phyloP scores from a whole-genome alignment of 2,329 filamentous ascomycete genomes.

The Pyricularia sp. region DNA sequence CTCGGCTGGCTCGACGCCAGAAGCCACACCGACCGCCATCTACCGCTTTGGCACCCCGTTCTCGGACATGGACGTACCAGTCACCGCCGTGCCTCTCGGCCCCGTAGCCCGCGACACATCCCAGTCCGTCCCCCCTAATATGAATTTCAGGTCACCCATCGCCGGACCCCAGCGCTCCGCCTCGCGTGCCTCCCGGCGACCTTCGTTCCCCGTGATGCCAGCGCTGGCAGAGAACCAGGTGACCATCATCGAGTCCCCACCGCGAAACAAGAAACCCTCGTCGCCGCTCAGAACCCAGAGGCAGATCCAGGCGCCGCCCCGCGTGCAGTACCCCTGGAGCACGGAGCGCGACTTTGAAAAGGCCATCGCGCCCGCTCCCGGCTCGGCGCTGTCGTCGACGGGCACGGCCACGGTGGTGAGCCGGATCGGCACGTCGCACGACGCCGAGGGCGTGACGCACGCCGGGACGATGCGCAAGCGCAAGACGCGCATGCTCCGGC shows the following conservation, averaged over 20 bases:
- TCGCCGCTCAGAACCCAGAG: constrained; percentile 21
- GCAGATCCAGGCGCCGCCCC: constrained; percentile 41
- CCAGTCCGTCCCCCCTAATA: constrained; percentile 88
- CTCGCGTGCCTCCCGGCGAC: constrained; percentile 53
- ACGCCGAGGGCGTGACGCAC: constrained; percentile 51
- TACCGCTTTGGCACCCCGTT: constrained; percentile 81
- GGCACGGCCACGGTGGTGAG: constrained; percentile 7
- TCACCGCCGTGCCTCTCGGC: constrained; percentile 62
- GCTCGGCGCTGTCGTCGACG: constrained; percentile 6
- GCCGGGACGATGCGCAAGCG: constrained; percentile 92
- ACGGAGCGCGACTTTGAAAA: constrained; percentile 37
- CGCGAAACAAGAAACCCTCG: constrained; percentile 25
- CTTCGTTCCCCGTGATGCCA: constrained; percentile 60
- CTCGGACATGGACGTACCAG: constrained; percentile 81
- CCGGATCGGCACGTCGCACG: constrained; percentile 18
- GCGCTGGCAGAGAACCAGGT: constrained; percentile 57
- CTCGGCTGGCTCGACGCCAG: constrained; percentile 31
- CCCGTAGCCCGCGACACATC: constrained; percentile 71
- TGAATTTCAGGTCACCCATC: constrained; percentile 59
- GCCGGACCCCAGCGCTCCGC: constrained; percentile 32
- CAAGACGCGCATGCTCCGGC: constrained; percentile 76
- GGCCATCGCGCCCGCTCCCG: constrained; percentile 27
- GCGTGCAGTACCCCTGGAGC: constrained; percentile 47
- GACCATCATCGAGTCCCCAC: constrained; percentile 21
- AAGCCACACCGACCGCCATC: constrained; percentile 48